Conservation (phyloP, 1,139 yeast genomes). For the Candida frijolesensis region DNA sequence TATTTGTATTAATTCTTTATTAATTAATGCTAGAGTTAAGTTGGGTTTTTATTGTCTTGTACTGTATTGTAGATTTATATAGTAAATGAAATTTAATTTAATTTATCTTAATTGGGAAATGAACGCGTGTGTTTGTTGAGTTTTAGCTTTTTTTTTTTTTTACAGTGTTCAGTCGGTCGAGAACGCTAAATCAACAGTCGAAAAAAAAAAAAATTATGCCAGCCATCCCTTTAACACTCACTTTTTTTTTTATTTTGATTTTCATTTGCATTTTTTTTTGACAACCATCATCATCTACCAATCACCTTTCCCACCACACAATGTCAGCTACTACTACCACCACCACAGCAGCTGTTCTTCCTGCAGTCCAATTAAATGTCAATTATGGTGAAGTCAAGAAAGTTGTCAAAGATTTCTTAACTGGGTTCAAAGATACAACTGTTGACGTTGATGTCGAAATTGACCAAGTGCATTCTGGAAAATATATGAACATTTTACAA, state of each 20-base stretch:
- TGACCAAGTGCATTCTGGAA: constrained; percentile 26
- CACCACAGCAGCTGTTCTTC: constrained; percentile 41
- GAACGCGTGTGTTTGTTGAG: constrained; percentile 1
- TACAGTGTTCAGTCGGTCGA: background rate
- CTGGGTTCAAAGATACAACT: constrained; percentile 53
- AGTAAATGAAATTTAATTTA: background rate
- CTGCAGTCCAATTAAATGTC: constrained; percentile 60
- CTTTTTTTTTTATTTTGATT: background rate
- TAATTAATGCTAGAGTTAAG: background rate
- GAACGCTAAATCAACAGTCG: background rate
- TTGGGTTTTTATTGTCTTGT: background rate
- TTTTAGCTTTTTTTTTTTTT: background rate
- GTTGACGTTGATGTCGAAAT: constrained; percentile 21
- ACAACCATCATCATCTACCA: background rate
- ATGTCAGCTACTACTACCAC: constrained; percentile 39
- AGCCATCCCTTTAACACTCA: background rate
- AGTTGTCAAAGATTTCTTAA: constrained; percentile 58
- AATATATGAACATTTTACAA: constrained; percentile 77
- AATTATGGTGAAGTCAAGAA: constrained; percentile 60
- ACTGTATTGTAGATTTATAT: background rate
- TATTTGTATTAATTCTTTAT: background rate
- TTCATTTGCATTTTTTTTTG: background rate
- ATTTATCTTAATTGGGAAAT: constrained; percentile 14
- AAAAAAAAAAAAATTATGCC: background rate
- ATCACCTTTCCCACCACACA: constrained; percentile 4